Conservation (phyloP, 2,329 filamentous ascomycete species). For the Chaetomiaceae sp. region DNA sequence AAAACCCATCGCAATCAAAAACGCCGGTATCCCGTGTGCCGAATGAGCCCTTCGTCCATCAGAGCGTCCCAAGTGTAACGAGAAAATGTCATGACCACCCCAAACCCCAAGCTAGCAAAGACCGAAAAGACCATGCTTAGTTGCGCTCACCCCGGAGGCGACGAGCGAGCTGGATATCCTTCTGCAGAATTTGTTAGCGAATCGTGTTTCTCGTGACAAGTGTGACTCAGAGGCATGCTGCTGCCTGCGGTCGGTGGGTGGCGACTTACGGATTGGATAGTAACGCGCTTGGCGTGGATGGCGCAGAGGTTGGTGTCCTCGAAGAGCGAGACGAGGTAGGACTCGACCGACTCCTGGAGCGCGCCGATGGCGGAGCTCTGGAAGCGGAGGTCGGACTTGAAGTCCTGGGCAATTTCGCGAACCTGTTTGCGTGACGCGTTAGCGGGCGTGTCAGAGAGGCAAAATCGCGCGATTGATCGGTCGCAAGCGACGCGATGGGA, state of each 20-base stretch:
- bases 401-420: slow-evolving; percentile 92
- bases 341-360: slow-evolving; percentile 97
- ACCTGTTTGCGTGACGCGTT: slow-evolving; percentile 44
- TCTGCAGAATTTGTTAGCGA: slow-evolving; percentile 47
- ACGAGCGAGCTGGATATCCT: slow-evolving; percentile 95
- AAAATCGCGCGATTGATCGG: slow-evolving; percentile 14
- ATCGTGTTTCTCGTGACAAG: not conserved
- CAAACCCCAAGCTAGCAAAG: slow-evolving; percentile 34
- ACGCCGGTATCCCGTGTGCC: slow-evolving; percentile 40
- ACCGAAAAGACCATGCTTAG: slow-evolving; percentile 45
- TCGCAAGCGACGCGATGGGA: slow-evolving; percentile 3
- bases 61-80: slow-evolving; percentile 27
- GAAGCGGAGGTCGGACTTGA: slow-evolving; percentile 95
- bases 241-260: not conserved
- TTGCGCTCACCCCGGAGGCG: slow-evolving; percentile 92
- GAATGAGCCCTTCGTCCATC: slow-evolving; percentile 28
- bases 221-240: not conserved
- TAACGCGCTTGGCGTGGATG: slow-evolving; percentile 99
- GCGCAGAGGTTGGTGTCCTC: slow-evolving; percentile 98
- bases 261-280: slow-evolving; percentile 69
- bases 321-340: slow-evolving; percentile 96
- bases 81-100: slow-evolving; percentile 28
- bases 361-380: slow-evolving; percentile 97
- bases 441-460: slow-evolving; percentile 14
- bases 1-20: slow-evolving; percentile 37